A percentile compares a stretch with the other conserved stretches of the same genome.
phyloP scores from a whole-genome alignment of 2,329 filamentous ascomycete species.

The Aspergillus floridensis region DNA sequence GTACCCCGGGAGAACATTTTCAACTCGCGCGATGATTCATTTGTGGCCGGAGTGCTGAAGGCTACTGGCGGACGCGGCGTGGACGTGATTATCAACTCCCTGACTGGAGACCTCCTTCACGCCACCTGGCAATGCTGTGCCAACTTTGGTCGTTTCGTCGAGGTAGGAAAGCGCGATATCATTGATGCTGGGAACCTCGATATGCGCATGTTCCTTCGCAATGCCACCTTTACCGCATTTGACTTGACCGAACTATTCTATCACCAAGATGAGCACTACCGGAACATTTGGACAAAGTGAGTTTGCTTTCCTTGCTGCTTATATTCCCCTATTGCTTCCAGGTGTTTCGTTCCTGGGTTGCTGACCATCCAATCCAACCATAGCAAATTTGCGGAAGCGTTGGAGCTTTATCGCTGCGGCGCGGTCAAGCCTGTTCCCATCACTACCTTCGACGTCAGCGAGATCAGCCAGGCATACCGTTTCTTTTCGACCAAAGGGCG shows the following conservation, averaged over 20 bases:
- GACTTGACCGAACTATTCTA: slow-evolving; percentile 2
- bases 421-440: no score
- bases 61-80: slow-evolving; percentile 8
- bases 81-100: slow-evolving; percentile 15
- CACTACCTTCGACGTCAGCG: no score
- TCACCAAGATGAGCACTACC: no score
- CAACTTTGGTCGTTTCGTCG: slow-evolving; percentile 12
- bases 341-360: no score
- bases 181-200: not conserved
- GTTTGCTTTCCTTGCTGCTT: no score
- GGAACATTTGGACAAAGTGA: no score
- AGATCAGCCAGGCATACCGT: no score
- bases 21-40: slow-evolving; percentile 1
- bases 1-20: slow-evolving; percentile 8
- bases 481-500: no score
- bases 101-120: slow-evolving; percentile 12
- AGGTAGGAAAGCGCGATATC: slow-evolving; percentile 15
- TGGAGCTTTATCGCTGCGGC: no score
- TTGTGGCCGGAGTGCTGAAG: not conserved
- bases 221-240: slow-evolving; percentile 4
- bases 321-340: no score
- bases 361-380: no score
- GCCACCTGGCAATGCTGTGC: slow-evolving; percentile 7
- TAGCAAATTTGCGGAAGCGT: no score
- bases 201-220: not conserved